Evolutionary conservation across 345 rosid species (phyloP), one percentile per base, ranked within the genome.

Genomic region (Angophora floribunda): DNA sequence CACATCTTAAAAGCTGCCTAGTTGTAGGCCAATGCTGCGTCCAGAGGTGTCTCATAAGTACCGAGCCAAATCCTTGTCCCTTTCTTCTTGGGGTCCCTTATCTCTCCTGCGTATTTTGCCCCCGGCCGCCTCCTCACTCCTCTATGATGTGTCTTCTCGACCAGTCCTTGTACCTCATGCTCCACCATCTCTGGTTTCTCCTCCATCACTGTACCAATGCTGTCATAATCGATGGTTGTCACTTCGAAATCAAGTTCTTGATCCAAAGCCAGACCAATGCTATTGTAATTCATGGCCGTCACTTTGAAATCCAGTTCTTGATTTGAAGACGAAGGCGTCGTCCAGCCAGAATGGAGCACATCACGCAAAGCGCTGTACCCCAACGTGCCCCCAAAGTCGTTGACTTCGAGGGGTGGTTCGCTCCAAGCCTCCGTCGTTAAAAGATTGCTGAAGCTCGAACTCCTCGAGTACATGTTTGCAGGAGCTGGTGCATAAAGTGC

Each of bases 61-160:
- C 95, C 95, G 50, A 93, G 88, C 95, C 95, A 93, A 44, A 92
- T 91, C 24, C 95, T 89, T 2, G 93, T 92, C 7, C 95, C 93
- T 51, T 92, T 93, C 90, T 88, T 93, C 84, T 92, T 93, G 32
- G 93, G 94, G 85, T 93, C 93, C 50, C 95, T 89, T 78, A 93
- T 91, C 92, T 92, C 95, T 24, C 92, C 93, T 1, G 94, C 92
- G 52, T 89, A 91, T 82, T 91, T 93, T 24, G 94, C 95, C 95
- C 95, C 92, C 22, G 93, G 93, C 90, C 95, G 86, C 91, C 90
- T 91, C 90, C 95, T 91, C 87, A 93, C 95, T 82, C 95, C 94
- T 75, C 92, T 85, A 80, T 87, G 92, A 65, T 89, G 90, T 86
- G 85, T 90, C 87, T 22, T 51, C 88, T 90, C 90, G 70, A 59